Conservation (phyloP, 73 alveolate genomes). For the Symbiodinium pilosum region DNA sequence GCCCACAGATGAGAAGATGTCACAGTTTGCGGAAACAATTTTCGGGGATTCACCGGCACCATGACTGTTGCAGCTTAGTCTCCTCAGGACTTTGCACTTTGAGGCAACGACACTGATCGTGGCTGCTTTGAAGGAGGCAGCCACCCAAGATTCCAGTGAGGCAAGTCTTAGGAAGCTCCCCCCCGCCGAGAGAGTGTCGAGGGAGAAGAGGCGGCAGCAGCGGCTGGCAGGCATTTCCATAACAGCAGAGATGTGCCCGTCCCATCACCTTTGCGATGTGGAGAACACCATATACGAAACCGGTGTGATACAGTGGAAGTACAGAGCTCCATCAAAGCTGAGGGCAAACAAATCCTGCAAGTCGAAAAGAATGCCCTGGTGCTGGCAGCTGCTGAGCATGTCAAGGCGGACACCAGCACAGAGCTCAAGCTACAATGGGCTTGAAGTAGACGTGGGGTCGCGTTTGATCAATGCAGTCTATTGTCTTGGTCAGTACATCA, state of each 20-base stretch:
- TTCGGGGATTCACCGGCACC: too few species aligned
- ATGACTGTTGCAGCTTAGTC: not conserved
- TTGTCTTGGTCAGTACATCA: not conserved
- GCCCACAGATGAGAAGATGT: too few species aligned
- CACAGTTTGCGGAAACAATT: too few species aligned
- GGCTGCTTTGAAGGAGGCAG: not conserved
- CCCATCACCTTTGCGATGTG: not conserved
- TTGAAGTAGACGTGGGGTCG: not conserved
- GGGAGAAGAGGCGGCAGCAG: not conserved
- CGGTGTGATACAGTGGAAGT: not conserved
- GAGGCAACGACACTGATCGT: not conserved
- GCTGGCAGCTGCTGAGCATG: too few species aligned
- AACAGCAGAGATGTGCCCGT: not conserved
- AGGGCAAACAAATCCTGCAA: not conserved
- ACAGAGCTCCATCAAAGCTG: not conserved
- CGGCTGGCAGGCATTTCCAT: not conserved
- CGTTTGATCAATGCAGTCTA: constrained; percentile 12
- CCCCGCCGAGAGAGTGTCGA: not conserved
- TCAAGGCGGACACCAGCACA: not conserved
- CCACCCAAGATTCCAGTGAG: not conserved
- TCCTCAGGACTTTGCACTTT: too few species aligned
- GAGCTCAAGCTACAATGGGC: constrained; percentile 1
- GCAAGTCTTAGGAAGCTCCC: not conserved
- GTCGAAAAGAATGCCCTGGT: not conserved
- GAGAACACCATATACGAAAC: not conserved